Evolutionary conservation across 345 rosid species (phyloP), one percentile per base, ranked within the genome.

Genomic region (Brassica juncea): DNA sequence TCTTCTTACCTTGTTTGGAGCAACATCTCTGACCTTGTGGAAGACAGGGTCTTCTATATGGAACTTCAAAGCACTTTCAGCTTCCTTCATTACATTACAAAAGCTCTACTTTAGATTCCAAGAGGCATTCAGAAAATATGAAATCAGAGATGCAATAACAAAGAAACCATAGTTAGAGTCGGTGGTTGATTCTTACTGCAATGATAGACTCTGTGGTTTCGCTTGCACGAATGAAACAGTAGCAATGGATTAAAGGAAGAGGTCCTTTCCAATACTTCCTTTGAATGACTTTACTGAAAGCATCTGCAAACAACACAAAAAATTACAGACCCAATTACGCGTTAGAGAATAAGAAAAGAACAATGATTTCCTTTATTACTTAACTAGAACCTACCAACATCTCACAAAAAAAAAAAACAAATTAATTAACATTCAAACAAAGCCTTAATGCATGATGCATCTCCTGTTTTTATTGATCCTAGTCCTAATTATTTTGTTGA

Each of bases 1-100:
- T 54, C 34, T 55, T 54, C 25, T 59, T 84, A 95, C 98, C 97
- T 95, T 95, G 85, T 93, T 93, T 8, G 99, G 99, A 77, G 99
- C 99, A 73, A 95, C 99, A 74, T 95, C 98, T 87, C 99, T 86
- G 57, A 95, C 98, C 85, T 87, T 85, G 66, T 91, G 98, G 81
- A 95, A 88, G 42, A 84, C 58, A 0, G 87, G 89, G 39, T 88
- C 91, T 66, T 81, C 83, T 68, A 95, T 86, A 27, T 47, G 31
- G 61, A 92, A 90, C 80, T 81, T 82, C 71, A 93, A 80, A 37
- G 93, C 90, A 70, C 86, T 71, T 76, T 90, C 90, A 61, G 97
- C 99, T 82, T 74, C 89, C 99, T 95, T 52, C 19, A 52, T 73
- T 32, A 49, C 21, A 19, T 23, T 14, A 74, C 67, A 66, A 72